Base-by-base conservation (phyloP, 2,329 filamentous ascomycete species). In the Rutstroemia sp. region DNA sequence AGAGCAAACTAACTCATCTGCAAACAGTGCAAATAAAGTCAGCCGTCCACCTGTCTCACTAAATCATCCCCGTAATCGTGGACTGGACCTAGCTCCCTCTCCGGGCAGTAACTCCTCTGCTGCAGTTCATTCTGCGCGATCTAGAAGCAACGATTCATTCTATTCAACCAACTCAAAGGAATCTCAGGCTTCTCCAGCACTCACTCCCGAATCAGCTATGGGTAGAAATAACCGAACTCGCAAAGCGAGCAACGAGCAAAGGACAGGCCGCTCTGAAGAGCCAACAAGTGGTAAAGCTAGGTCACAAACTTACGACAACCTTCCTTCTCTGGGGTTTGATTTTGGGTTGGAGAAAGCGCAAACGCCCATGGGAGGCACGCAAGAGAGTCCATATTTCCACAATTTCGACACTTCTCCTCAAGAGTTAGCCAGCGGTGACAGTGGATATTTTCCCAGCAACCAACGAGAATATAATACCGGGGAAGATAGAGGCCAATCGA, bases 11-110 rank as follows among this genome's bases (percentile, higher is more conserved):
- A 50, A 30, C 2, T 19, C 16, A 19, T n/a, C 19, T 49, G 9
- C 45, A 18, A 25, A 5, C 14, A 23, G 46, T 5, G 25, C 39
- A 41, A 12, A n/a, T 50, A 55, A 19, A 8, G 39, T 39, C 8
- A 55, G 53, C 25, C 53, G 53, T 6, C 53, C 53, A 7, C 53
- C 53, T 21, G 37, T 55, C 12, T 55, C 53, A 16, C 46, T 55
- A 9, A 23, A 45, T 8, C 50, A 50, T 34, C 34, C 53, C n/a
- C 46, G 46, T 25, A 50, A 55, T 45, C 53, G 53, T 16, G 23
- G 23, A 23, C 25, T 50, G 38, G 53, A 55, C 18, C 21, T 50
- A 8, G 16, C 19, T 25, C 21, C n/a, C 37, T 37, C 46, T 38
- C 19, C 41, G 7, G 16, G 18, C 1, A 25, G 19, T 14, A 12